Evolutionary conservation across 129 eudicot genomes (phyloP), one percentile per base, ranked within the genome.

Genomic region (Artemisia tridentata): DNA sequence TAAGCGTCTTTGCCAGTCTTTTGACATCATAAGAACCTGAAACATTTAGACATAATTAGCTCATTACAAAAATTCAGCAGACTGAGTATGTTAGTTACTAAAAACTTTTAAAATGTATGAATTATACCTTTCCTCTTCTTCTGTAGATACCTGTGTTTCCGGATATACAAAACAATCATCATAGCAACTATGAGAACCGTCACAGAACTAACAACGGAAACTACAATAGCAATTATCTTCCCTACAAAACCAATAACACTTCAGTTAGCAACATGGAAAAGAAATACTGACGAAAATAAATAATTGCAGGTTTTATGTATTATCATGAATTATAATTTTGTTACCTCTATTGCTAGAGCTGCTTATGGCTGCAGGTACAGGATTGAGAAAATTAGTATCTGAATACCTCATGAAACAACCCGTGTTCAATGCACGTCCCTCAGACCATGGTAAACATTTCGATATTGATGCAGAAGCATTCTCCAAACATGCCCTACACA

Each of bases 351-450:
- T 85, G 74, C 84, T 82, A 20, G 88, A 76, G 54, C 65, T 69
- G 31, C 90, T 80, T 63, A 74, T 62, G 65, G 67, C n/a, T 2
- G 80, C 41, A 31, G 43, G 73, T 53, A 75, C 55, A 20, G 88
- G 81, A 85, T 91, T 91, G 41, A 88, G 93, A 68, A 91, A 91
- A 64, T 91, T 46, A 20, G 71, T 80, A 74, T 91, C 88, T 0
- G 97, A 91, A 72, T 91, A 91, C 84, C 96, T 88, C 84, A 90
- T 63, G 74, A 85, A 87, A 77, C 97, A 90, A 5, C 97, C 95
- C 0, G 95, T 87, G 54, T 87, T 76, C 78, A 90, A 34, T 3
- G 85, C 95, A 65, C 95, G 75, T 1, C 95, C 97, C 81, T 87
- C 91, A 0, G 91, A 79, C 87, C 79, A 81, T 19, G 88, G 92